A percentile compares a stretch with the other conserved stretches of the same genome.
Evolutionary conservation across 108 stramenopile genomes (phyloP).

Genomic region (Epithemia pelagica): DNA sequence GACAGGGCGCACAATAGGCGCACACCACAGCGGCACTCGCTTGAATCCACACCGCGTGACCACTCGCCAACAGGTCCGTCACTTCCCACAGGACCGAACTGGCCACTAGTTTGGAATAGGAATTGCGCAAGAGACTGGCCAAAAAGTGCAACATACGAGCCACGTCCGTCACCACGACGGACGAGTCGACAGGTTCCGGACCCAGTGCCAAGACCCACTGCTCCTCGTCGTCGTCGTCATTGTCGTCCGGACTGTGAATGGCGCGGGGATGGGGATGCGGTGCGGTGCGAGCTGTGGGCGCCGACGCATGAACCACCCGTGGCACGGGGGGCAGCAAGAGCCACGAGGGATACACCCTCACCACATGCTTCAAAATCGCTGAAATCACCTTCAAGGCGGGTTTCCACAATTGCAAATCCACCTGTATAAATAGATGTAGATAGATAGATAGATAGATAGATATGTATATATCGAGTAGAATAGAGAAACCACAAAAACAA

Average conservation of each 20-base stretch:
- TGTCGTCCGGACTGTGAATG: constrained; percentile 12
- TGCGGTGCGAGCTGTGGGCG: too few relatives aligned
- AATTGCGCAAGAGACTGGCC: constrained; percentile 59
- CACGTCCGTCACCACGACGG: neutral
- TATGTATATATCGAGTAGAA: neutral
- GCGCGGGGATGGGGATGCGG: too few relatives aligned
- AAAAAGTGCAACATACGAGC: constrained; percentile 49
- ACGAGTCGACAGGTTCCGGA: neutral
- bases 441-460: neutral
- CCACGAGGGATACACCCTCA: constrained; percentile 19
- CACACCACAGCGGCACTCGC: neutral
- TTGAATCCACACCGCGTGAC: constrained; percentile 33
- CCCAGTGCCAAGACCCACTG: neutral
- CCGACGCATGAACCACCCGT: constrained; percentile 1
- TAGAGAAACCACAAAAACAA: neutral
- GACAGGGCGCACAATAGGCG: neutral
- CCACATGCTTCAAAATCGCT: constrained; percentile 14
- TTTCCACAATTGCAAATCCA: constrained; percentile 81
- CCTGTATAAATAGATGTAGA: constrained; percentile 23
- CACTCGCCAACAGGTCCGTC: constrained; percentile 65
- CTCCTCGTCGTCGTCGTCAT: neutral
- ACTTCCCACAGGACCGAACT: constrained; percentile 73
- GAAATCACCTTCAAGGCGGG: constrained; percentile 69
- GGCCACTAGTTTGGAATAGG: constrained; percentile 77
- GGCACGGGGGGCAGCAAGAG: constrained; percentile 25